phyloP scores from a whole-genome alignment of 108 stramenopile species.

The Nitzschia sp. region DNA sequence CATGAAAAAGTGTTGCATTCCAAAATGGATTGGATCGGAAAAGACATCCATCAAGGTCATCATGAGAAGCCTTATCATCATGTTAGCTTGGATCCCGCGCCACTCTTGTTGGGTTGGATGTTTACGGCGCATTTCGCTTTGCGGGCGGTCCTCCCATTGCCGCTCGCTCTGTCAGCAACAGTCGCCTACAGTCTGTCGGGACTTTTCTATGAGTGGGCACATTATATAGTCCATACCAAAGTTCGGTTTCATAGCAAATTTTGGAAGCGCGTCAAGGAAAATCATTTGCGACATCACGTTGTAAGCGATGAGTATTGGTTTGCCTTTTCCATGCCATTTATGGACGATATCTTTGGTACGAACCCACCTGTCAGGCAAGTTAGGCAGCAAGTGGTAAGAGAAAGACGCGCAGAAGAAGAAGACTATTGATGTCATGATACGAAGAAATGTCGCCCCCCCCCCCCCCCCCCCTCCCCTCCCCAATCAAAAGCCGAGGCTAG shows the following conservation, averaged over 20 bases:
- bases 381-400: neutral
- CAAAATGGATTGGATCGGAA: slow-evolving; percentile 64
- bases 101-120: slow-evolving; percentile 59
- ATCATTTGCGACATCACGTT: slow-evolving; percentile 69
- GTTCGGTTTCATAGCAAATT: slow-evolving; percentile 43
- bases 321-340: slow-evolving; percentile 57
- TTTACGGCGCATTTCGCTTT: slow-evolving; percentile 42
- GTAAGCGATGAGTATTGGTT: slow-evolving; percentile 62
- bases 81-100: slow-evolving; percentile 64
- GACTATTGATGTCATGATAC: neutral
- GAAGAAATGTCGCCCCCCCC: neutral
- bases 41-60: slow-evolving; percentile 59
- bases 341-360: slow-evolving; percentile 69
- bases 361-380: slow-evolving; percentile 39
- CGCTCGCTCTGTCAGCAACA: slow-evolving; percentile 52
- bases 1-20: slow-evolving; percentile 58
- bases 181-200: slow-evolving; percentile 63
- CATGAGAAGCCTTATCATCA: slow-evolving; percentile 65
- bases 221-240: slow-evolving; percentile 73
- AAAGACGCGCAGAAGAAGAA: neutral
- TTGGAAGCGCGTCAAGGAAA: slow-evolving; percentile 45
- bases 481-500: no score
- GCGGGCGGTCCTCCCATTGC: slow-evolving; percentile 44
- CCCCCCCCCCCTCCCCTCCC: no score
- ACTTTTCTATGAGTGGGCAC: slow-evolving; percentile 70